A percentile compares a stretch with the other conserved stretches of the same genome.
Conservation (phyloP, 148 eudicot species). For the Fallopia convolvulus region DNA sequence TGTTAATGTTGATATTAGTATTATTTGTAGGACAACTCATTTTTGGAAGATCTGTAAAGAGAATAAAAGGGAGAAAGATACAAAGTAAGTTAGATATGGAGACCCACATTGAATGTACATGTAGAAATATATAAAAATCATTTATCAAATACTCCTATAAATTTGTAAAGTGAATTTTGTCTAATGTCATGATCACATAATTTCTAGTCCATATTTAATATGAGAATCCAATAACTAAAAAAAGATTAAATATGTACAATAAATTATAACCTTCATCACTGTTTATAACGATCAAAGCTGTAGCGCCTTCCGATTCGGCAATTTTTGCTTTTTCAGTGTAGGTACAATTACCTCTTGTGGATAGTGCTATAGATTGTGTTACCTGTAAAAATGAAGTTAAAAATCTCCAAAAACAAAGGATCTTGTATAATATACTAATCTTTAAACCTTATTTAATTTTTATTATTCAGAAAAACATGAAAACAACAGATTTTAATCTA, state of each 20-base stretch:
- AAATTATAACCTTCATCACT: slow-evolving; percentile 47
- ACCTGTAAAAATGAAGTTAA: slow-evolving; percentile 28
- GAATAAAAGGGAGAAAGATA: background rate
- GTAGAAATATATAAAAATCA: background rate
- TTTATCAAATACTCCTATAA: background rate
- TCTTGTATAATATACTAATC: background rate
- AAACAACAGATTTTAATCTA: background rate
- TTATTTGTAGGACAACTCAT: slow-evolving; percentile 54
- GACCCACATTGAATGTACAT: background rate
- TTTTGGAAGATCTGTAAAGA: slow-evolving; percentile 42
- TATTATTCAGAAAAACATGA: background rate
- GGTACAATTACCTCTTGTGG: slow-evolving; percentile 58
- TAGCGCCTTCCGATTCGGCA: slow-evolving; percentile 64
- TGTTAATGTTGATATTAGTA: slow-evolving; percentile 38
- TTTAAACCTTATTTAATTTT: too few relatives aligned
- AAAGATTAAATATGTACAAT: background rate
- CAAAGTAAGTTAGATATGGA: background rate
- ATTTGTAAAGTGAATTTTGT: background rate
- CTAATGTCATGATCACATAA: background rate
- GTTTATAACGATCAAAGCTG: slow-evolving; percentile 55
- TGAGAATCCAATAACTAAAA: background rate
- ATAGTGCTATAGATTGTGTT: slow-evolving; percentile 40
- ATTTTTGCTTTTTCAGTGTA: slow-evolving; percentile 50
- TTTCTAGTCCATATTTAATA: background rate
- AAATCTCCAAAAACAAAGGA: background rate